Base-by-base conservation (phyloP, 257 asterid genomes). In the Catharanthus roseus region DNA sequence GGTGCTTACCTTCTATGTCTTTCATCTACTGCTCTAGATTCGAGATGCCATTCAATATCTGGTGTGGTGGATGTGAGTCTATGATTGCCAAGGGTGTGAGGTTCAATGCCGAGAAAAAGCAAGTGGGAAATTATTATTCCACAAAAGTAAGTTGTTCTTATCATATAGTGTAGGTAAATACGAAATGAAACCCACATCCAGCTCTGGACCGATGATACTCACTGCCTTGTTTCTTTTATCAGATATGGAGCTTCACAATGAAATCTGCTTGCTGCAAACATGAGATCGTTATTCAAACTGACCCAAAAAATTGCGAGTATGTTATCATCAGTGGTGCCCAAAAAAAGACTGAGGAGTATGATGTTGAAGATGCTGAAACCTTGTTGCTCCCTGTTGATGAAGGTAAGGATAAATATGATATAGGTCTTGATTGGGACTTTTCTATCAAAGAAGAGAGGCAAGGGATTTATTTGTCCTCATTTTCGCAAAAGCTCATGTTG, bases 41-140 rank as follows among this genome's bases (percentile, higher is more conserved):
- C 36, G 96, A 93, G 91, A 93, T 91, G 99, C 97, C 99, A 49
- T 93, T 42, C 77, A 84, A 93, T 79, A 80, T 93, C 58, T 93
- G 99, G 96, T 93, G 97, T 83, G 99, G 97, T 74, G 99, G 97
- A 67, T 93, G 98, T 51, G 95, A 91, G 83, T 91, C 99, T 75
- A 91, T 95, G 97, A 93, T 93, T 75, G 99, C 96, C 19, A 93
- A 93, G 82, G 99, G 97, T 85, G 99, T 93, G 65, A 82, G 99
- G 79, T 91, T 95, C 84, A 95, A 95, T 75, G 99, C 99, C 21
- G 97, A 95, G 84, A 91, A 95, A 72, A 95, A 91, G 85, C 97
- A 95, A 95, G 97, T 89, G 69, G 99, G 97, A 44, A 93, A 89
- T 75, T 93, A 93, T 81, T 91, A 91, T 83, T 86, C 97, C 10